A percentile compares a stretch with the other conserved stretches of the same genome.
These are phyloP conservation scores for Neonectria neomacrospora DNA, from an alignment of 2,329 filamentous ascomycete species.

Conservation along the genomic window DNA sequence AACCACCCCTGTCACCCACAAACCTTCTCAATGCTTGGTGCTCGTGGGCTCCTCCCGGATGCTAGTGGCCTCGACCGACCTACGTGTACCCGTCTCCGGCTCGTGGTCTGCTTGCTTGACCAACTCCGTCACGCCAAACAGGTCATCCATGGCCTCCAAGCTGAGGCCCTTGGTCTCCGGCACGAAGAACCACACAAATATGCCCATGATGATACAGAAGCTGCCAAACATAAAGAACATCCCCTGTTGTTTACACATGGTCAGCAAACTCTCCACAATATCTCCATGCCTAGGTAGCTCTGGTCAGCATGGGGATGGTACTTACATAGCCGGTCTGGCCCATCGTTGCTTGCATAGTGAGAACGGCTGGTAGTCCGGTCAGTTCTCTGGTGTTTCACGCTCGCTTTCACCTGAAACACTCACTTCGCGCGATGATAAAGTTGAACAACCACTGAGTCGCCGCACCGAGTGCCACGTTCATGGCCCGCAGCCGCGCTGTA, in stretches of 20 bases:
- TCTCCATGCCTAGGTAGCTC: neutral
- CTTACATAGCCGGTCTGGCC: constrained; percentile 55
- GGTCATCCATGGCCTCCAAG: constrained; percentile 73
- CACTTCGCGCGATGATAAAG: constrained; percentile 73
- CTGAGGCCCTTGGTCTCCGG: constrained; percentile 76
- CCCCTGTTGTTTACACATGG: constrained; percentile 49
- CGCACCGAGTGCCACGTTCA: constrained; percentile 75
- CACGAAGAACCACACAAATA: constrained; percentile 74
- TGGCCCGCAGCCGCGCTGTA: constrained; percentile 70
- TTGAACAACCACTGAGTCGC: constrained; percentile 81
- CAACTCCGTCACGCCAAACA: constrained; percentile 68
- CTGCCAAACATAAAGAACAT: constrained; percentile 76
- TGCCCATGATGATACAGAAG: constrained; percentile 73
- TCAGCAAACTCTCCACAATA: constrained; percentile 17
- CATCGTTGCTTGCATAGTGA: constrained; percentile 72
- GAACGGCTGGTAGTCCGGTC: constrained; percentile 57
- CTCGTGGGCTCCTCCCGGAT: constrained; percentile 42
- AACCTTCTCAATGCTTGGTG: constrained; percentile 30
- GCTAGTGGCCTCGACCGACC: constrained; percentile 25
- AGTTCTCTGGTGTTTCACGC: neutral
- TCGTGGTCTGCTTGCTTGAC: constrained; percentile 47
- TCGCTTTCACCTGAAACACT: constrained; percentile 25
- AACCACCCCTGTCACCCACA: neutral
- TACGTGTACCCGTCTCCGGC: constrained; percentile 41
- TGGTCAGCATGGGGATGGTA: constrained; percentile 8